A percentile compares a stretch with the other conserved stretches of the same genome.
phyloP scores from a whole-genome alignment of 202 grass and related monocot genomes.

The Brachypodium distachyon region DNA sequence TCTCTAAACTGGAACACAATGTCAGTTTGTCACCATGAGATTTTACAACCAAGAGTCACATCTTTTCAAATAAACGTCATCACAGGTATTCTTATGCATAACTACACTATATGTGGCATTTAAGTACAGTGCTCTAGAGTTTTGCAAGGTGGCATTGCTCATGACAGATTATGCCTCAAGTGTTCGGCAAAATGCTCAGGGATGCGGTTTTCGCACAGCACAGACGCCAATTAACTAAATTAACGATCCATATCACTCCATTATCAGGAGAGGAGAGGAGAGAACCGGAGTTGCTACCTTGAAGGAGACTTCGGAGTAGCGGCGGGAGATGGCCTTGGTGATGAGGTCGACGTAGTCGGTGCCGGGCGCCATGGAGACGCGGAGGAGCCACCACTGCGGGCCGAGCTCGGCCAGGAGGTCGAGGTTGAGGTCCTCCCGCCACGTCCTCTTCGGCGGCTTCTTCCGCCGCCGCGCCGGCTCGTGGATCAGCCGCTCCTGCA shows the following conservation, averaged over 20 bases:
- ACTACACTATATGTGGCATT: neutral
- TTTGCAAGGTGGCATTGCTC: neutral
- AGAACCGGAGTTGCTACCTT: constrained; percentile 21
- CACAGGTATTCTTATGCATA: neutral
- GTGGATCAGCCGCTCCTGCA: constrained; percentile 71
- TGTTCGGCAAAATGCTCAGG: neutral
- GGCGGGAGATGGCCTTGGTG: constrained; percentile 37
- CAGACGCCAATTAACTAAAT: neutral
- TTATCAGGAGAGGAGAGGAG: neutral
- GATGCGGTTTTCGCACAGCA: no score
- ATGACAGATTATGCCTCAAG: neutral
- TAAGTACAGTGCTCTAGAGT: neutral
- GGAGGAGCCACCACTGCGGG: constrained; percentile 83
- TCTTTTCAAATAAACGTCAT: neutral
- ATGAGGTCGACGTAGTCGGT: constrained; percentile 57
- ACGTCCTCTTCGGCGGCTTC: constrained; percentile 35
- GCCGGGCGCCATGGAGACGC: constrained; percentile 59
- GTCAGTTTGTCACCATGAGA: neutral
- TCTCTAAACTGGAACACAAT: neutral
- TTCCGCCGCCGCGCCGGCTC: constrained; percentile 37
- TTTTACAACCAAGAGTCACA: neutral
- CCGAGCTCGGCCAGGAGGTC: constrained; percentile 57
- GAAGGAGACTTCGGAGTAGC: constrained; percentile 44
- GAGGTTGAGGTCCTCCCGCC: constrained; percentile 60
- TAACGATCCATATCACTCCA: neutral